A percentile compares a stretch with the other conserved stretches of the same genome.
Conservation (phyloP, 179 eudicot species). For the Sideroxylon spinosum region DNA sequence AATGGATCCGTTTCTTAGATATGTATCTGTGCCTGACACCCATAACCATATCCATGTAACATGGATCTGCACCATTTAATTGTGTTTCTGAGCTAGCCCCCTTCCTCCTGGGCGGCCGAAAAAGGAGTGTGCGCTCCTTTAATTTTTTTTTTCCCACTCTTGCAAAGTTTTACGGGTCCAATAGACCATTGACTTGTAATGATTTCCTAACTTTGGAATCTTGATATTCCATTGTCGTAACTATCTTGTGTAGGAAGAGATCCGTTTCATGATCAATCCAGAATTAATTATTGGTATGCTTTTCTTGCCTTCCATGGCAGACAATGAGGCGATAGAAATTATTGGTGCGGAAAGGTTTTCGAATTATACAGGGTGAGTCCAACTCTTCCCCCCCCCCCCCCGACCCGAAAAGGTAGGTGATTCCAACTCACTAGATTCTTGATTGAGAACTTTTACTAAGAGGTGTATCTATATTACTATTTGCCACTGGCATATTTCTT, state of each 20-base stretch:
- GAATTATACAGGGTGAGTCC: constrained; percentile 75
- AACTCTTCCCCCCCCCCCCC: too few relatives aligned
- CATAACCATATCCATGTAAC: too few relatives aligned
- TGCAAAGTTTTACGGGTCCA: background rate
- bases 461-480: background rate
- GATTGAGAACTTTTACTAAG: background rate
- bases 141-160: background rate
- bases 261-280: constrained; percentile 96
- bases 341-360: constrained; percentile 89
- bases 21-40: too few relatives aligned
- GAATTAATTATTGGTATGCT: constrained; percentile 93
- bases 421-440: constrained; percentile 20
- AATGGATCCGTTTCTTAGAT: too few relatives aligned
- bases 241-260: constrained; percentile 65
- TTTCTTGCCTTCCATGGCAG: constrained; percentile 92
- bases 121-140: background rate
- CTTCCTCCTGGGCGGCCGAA: too few relatives aligned
- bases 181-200: background rate
- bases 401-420: too few relatives aligned
- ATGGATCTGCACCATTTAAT: background rate
- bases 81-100: background rate
- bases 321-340: constrained; percentile 92
- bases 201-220: constrained; percentile 3
- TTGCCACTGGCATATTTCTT: background rate
- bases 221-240: constrained; percentile 4